Percentiles rank a stretch among this genome's conserved stretches.
Evolutionary conservation across 768 basidiomycete genomes (phyloP).

Genomic region (Amanita pallidorosea): DNA sequence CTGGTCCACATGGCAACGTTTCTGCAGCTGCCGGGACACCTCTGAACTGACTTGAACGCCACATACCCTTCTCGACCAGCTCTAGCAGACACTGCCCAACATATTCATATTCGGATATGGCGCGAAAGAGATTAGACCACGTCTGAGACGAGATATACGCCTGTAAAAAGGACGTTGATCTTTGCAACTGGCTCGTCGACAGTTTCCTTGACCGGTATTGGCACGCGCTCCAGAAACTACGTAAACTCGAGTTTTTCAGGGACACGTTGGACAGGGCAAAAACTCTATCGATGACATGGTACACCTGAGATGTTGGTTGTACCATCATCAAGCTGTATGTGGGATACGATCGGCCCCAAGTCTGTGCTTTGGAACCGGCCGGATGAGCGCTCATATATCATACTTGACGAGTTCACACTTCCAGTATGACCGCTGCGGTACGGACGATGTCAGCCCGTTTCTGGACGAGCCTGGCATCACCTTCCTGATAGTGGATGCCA

Average conservation of each 20-base stretch:
- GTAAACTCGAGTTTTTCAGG: constrained; percentile 88
- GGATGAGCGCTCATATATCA: constrained; percentile 69
- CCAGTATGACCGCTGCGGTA: constrained; percentile 84
- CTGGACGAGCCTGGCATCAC: constrained; percentile 73
- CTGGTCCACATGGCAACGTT: no score
- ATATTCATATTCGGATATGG: constrained; percentile 98
- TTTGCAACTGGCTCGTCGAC: constrained; percentile 96
- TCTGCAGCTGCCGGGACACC: constrained; percentile 65
- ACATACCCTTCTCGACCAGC: constrained; percentile 86
- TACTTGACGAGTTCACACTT: constrained; percentile 94
- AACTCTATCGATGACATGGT: constrained; percentile 80
- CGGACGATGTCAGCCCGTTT: constrained; percentile 93
- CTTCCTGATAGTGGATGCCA: constrained; percentile 83
- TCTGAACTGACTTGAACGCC: constrained; percentile 96
- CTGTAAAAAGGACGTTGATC: constrained; percentile 92
- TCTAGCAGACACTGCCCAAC: constrained; percentile 88
- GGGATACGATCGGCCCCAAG: constrained; percentile 86
- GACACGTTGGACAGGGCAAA: no score
- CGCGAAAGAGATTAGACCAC: constrained; percentile 97
- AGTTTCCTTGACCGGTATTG: constrained; percentile 93
- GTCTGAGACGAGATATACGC: constrained; percentile 87
- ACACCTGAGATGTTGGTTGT: constrained; percentile 86
- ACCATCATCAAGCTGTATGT: constrained; percentile 95
- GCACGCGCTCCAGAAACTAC: constrained; percentile 87
- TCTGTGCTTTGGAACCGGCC: constrained; percentile 92